Evolutionary conservation across 2,329 filamentous ascomycete species (phyloP), one percentile per base, ranked within the genome.

Genomic region (Trichophyton simii): DNA sequence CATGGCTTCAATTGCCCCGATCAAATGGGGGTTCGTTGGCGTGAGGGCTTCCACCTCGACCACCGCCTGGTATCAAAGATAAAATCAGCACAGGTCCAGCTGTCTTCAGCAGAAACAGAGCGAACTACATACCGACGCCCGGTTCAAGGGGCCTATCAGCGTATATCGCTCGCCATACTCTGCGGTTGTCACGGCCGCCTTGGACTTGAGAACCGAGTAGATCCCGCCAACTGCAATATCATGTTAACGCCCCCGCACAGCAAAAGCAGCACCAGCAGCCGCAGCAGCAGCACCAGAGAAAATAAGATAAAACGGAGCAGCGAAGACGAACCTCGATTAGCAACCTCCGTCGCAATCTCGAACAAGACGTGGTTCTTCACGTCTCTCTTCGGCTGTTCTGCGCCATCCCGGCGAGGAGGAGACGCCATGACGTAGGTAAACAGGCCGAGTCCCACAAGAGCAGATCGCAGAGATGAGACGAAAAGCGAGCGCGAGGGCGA

Each of bases 121-220:
- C 25, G 25, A 31, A 36, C 38, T 48, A 59, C 48, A 70, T 81
- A 94, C 89, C 66, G 94, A 96, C 69, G 87, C 83, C 73, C 88
- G 87, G 77, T 97, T 96, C 72, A 95, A 85, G 62, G 94, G 94
- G 1, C 94, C 94, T 73, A 99, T 91, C 66, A 97, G 83, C 31
- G 90, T 95, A 77, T 99, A 99, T 67, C 90, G 85, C 63, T 96
- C 91, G 76, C 94, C 94, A 94, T 97, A 99, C 76, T 99, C 94
- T 64, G 91, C 91, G 0, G 92, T 96, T 50, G 94, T 97, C 64
- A 97, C 94, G 58, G 94, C 92, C 42, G 94, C 92, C 77, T 99
- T 99, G 64, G 94, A 99, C 77, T 99, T 99, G 77, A 99, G 86
- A 67, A 99, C 94, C 15, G 92, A 97, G 81, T 99, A 99, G 78